Conservation (phyloP, 176 grass and related monocot genomes). For the Raddia guianensis region DNA sequence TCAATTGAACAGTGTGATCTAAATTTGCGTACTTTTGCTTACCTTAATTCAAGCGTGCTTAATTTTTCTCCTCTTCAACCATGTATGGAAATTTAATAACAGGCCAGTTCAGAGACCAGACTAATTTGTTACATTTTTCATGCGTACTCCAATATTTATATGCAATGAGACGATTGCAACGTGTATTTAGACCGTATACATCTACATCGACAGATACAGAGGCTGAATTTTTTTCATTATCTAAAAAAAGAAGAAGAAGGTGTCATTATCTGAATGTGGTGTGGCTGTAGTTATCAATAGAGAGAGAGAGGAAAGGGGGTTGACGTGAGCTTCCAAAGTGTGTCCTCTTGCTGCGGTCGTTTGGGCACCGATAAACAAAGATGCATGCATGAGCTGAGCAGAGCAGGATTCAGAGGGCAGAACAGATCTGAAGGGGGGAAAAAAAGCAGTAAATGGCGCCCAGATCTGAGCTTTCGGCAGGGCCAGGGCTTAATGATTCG, state of each 20-base stretch:
- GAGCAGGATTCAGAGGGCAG: conserved; percentile 30
- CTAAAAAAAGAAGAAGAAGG: too few species aligned
- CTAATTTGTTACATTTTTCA: too few species aligned
- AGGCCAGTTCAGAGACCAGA: too few species aligned
- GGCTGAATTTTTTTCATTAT: too few species aligned
- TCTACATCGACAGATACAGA: too few species aligned
- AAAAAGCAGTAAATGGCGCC: conserved; percentile 24
- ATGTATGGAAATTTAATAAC: too few species aligned
- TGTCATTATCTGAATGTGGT: too few species aligned
- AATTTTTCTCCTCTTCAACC: not conserved
- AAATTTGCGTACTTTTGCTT: not conserved
- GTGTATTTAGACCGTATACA: too few species aligned
- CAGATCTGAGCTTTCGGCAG: conserved; percentile 52
- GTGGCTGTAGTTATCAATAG: not conserved
- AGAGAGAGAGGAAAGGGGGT: conserved; percentile 7
- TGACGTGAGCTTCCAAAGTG: conserved; percentile 43
- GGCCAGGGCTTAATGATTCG: conserved; percentile 39
- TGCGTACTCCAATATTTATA: too few species aligned
- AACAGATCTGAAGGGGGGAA: conserved; percentile 42
- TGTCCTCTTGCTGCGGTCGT: conserved; percentile 34
- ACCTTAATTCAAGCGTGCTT: not conserved
- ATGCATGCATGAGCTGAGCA: conserved; percentile 36
- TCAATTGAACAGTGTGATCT: not conserved
- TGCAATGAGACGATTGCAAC: too few species aligned
- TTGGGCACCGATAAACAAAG: conserved; percentile 21